Evolutionary conservation across 2,329 filamentous ascomycete species (phyloP), one percentile per base, ranked within the genome.

Genomic region (Fusarium decemcellulare): DNA sequence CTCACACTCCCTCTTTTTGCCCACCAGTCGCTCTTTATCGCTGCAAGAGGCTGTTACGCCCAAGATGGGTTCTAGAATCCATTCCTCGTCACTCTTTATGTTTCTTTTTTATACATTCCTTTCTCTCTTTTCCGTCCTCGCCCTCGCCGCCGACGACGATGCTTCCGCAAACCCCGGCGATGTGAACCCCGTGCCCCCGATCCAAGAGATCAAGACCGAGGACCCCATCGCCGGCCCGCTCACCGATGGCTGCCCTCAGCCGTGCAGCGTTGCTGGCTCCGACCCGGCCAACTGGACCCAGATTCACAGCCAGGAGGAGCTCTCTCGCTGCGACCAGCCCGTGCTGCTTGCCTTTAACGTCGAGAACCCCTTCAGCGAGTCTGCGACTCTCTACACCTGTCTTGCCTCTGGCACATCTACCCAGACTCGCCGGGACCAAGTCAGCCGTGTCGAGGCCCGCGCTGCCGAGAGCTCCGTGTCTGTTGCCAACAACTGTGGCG

Each of bases 251-350:
- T 75, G 73, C 50, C 73, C 73, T 27, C 61, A 70, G 30, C 16
- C 59, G 0, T 75, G 73, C 55, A 42, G 54, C 27, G 53, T 63
- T 8, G 67, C 70, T 9, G 73, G 72, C 1, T 57, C 36, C 8
- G 70, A 75, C 15, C 70, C 73, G 3, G 56, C 62, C 48, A 72
- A 70, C 32, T 75, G 73, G 73, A 75, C 73, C 1, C 70, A 75
- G 47, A 15, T 75, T 8, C 72, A 75, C 5, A 72, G 69, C 30
- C 54, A 65, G 10, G 68, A 64, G 10, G 72, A 75, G 12, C 61
- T 75, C 2, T 51, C 63, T 2, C 55, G 60, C 0, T 75, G 73
- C 23, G 27, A 63, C 0, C 61, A 64, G 2, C 73, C 70, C 1
- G 60, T 75, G 30, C 68, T 75, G 2, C 74, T 75, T 47, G 58